Conservation (phyloP, 78 protist species). For the Chrysochromulina parva region DNA sequence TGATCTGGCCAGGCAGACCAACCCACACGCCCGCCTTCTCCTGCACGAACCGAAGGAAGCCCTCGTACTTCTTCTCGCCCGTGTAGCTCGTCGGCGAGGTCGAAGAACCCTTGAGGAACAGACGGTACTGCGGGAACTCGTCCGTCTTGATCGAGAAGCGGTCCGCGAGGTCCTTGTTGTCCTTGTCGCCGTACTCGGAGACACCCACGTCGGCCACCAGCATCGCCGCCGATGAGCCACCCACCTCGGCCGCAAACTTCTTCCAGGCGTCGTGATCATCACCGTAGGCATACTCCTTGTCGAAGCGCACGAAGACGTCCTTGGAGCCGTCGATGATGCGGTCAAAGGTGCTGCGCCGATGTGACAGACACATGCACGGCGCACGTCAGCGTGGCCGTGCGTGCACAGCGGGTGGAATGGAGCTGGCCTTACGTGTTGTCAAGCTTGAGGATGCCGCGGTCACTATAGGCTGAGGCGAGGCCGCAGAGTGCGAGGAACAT, state of each 20-base stretch:
- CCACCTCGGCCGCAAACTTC: not conserved
- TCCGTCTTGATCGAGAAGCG: not conserved
- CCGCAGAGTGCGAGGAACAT: too few relatives aligned
- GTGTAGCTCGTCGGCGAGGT: not conserved
- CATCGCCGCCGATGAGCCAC: not conserved
- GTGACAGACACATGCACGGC: too few relatives aligned
- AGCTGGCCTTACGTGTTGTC: too few relatives aligned
- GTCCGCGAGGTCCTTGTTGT: not conserved
- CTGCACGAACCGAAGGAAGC: not conserved
- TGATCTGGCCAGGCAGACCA: not conserved
- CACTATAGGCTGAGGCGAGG: too few relatives aligned
- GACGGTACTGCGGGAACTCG: constrained; percentile 9
- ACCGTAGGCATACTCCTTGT: constrained; percentile 20
- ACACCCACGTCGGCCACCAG: not conserved
- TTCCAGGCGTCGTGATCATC: constrained; percentile 26
- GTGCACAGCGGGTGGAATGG: too few relatives aligned
- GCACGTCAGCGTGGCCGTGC: too few relatives aligned
- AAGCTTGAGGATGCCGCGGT: too few relatives aligned
- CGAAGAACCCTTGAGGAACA: not conserved
- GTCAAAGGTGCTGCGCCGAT: not conserved
- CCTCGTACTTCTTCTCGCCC: not conserved
- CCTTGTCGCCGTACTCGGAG: constrained; percentile 9
- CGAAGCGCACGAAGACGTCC: constrained; percentile 6
- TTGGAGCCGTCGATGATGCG: not conserved
- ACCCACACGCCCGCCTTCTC: constrained; percentile 19